phyloP scores from a whole-genome alignment of 129 eudicot species.

The Arctium lappa region DNA sequence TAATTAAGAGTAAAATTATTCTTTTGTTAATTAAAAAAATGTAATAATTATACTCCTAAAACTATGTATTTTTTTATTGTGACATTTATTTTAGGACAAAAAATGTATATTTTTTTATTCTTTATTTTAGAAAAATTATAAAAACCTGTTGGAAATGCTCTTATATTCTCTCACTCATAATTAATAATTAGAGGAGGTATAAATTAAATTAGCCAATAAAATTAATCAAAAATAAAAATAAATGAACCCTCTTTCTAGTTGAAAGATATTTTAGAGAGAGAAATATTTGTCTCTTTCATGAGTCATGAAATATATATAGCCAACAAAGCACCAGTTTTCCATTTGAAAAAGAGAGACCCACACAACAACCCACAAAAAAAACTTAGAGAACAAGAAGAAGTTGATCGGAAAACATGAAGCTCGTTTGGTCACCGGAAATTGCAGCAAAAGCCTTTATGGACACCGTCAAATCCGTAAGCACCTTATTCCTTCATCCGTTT shows the following conservation, averaged over 20 bases:
- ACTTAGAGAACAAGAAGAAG: neutral
- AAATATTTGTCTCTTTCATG: constrained; percentile 1
- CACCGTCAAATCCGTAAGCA: constrained; percentile 81
- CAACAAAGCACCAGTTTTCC: constrained; percentile 10
- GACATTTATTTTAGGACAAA: too few relatives aligned
- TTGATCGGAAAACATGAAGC: constrained; percentile 55
- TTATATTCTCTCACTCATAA: too few relatives aligned
- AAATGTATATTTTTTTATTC: too few relatives aligned
- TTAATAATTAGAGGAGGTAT: too few relatives aligned
- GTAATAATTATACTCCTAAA: too few relatives aligned
- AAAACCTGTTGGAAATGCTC: too few relatives aligned
- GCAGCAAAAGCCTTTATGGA: constrained; percentile 87
- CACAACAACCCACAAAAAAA: neutral
- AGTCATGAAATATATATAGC: constrained; percentile 20
- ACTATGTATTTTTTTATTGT: too few relatives aligned
- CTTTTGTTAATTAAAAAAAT: too few relatives aligned
- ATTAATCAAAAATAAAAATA: too few relatives aligned
- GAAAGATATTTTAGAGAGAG: neutral
- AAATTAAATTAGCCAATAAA: too few relatives aligned
- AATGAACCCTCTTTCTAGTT: neutral
- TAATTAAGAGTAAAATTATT: too few relatives aligned
- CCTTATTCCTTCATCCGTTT: neutral
- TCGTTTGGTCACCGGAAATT: constrained; percentile 89
- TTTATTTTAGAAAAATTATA: too few relatives aligned
- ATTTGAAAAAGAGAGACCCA: constrained; percentile 5